Evolutionary conservation across 208 protist species (phyloP).

Genomic region (Trypanosoma boissoni): DNA sequence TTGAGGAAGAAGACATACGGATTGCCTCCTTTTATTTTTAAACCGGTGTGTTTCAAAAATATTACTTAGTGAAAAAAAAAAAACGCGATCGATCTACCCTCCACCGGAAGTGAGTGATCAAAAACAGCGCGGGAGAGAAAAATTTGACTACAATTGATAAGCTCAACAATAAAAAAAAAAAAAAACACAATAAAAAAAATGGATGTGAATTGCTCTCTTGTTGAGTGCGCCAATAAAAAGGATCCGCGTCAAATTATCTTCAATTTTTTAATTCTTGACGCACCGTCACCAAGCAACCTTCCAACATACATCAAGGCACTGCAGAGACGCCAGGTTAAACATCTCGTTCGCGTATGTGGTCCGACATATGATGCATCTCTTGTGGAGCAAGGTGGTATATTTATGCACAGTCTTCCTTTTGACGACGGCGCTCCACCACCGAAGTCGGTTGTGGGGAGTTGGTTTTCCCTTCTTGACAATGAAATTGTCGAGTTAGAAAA

Average conservation of each 20-base stretch:
- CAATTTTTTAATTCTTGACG: conserved; percentile 86
- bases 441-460: conserved; percentile 66
- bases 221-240: conserved; percentile 70
- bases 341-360: conserved; percentile 87
- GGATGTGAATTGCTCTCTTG: conserved; percentile 82
- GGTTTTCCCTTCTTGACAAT: conserved; percentile 74
- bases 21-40: too few species aligned
- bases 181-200: too few species aligned
- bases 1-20: too few species aligned
- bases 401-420: conserved; percentile 89
- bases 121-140: too few species aligned
- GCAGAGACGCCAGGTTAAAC: conserved; percentile 66
- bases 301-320: conserved; percentile 89
- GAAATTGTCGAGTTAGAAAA: conserved; percentile 38
- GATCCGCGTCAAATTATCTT: conserved; percentile 39
- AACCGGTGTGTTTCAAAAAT: too few species aligned
- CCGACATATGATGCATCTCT: conserved; percentile 72
- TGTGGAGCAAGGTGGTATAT: conserved; percentile 64
- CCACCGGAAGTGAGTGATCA: too few species aligned
- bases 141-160: too few species aligned
- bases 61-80: too few species aligned
- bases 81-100: too few species aligned
- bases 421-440: conserved; percentile 90
- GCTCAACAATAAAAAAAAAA: too few species aligned
- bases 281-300: conserved; percentile 82